A percentile compares a stretch with the other conserved stretches of the same genome.
These are phyloP conservation scores for Gyrodon lividus DNA, from an alignment of 768 basidiomycete species.

Conservation along the genomic window DNA sequence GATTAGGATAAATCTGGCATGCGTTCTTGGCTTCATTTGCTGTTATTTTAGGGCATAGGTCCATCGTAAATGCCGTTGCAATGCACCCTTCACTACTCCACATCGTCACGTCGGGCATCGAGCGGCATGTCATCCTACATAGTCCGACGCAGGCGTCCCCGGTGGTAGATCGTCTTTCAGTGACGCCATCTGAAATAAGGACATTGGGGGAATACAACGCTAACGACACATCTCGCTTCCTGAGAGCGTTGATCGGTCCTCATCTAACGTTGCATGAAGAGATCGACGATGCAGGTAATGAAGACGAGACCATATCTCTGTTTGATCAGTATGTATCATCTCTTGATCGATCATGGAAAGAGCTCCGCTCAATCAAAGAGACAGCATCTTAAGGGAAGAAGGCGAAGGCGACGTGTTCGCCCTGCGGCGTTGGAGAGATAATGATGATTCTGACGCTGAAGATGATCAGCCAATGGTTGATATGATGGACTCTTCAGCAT, in stretches of 20 bases:
- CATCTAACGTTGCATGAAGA: conserved; percentile 31
- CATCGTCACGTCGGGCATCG: conserved; percentile 71
- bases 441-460: conserved; percentile 26
- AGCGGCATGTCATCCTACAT: conserved; percentile 67
- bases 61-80: conserved; percentile 72
- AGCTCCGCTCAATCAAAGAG: conserved; percentile 8
- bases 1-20: not conserved
- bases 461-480: conserved; percentile 20
- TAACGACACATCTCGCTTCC: conserved; percentile 37
- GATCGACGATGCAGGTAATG: conserved; percentile 34
- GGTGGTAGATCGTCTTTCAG: conserved; percentile 40
- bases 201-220: conserved; percentile 34
- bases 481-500: conserved; percentile 22
- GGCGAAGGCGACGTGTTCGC: conserved; percentile 56
- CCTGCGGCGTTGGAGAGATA: conserved; percentile 39
- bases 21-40: conserved; percentile 2
- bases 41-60: conserved; percentile 55
- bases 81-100: conserved; percentile 72
- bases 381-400: conserved; percentile 60
- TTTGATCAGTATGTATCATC: conserved; percentile 65
- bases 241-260: conserved; percentile 34
- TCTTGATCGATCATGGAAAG: not conserved
- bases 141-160: conserved; percentile 62
- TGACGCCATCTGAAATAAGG: conserved; percentile 50
- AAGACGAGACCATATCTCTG: conserved; percentile 54